These are phyloP conservation scores for Penicillium sp. DNA, from an alignment of 2,329 filamentous ascomycete genomes.

Conservation along the genomic window DNA sequence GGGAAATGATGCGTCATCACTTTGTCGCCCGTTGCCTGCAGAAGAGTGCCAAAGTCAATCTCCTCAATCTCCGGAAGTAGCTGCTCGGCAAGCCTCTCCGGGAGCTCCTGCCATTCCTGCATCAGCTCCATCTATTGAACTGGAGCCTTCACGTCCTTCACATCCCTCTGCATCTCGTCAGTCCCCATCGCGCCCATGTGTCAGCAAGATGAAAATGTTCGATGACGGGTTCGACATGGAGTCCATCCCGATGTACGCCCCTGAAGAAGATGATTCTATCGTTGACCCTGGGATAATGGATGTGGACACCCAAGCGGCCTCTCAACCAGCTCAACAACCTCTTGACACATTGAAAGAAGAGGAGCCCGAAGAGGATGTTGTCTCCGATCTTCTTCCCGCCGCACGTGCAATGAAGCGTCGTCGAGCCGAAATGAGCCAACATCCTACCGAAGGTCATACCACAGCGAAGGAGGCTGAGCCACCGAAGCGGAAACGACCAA, in stretches of 20 bases:
- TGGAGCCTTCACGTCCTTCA: neutral
- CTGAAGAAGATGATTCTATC: conserved; percentile 26
- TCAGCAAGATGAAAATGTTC: conserved; percentile 70
- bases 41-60: conserved; percentile 49
- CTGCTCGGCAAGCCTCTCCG: neutral
- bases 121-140: neutral
- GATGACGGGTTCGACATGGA: conserved; percentile 59
- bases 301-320: conserved; percentile 13
- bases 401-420: conserved; percentile 78
- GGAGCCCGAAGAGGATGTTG: conserved; percentile 55
- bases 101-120: neutral
- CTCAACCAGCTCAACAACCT: conserved; percentile 34
- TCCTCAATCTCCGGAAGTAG: neutral
- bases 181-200: conserved; percentile 26
- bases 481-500: conserved; percentile 55
- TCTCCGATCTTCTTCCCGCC: conserved; percentile 74
- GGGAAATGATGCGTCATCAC: conserved; percentile 70
- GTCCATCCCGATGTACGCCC: conserved; percentile 38
- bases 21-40: conserved; percentile 65
- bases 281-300: conserved; percentile 23
- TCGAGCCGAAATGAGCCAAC: conserved; percentile 61
- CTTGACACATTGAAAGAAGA: conserved; percentile 29
- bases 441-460: conserved; percentile 38
- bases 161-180: neutral
- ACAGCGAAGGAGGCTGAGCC: conserved; percentile 27